Evolutionary conservation across 1,284 basidiomycete genomes (phyloP).

Genomic region (Cutaneotrichosporon dermatis): DNA sequence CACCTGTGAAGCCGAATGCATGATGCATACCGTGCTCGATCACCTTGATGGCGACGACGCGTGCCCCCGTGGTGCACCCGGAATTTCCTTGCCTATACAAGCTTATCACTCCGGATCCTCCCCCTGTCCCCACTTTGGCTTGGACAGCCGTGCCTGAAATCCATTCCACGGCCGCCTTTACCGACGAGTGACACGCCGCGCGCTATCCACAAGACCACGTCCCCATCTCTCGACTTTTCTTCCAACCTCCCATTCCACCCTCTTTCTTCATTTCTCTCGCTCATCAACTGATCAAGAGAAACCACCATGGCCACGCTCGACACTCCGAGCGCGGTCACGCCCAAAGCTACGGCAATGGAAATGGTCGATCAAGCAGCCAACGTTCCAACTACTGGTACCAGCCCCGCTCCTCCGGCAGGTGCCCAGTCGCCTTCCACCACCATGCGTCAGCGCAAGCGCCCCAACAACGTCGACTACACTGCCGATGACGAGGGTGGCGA

Average conservation of each 20-base stretch:
- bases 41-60: too few relatives aligned
- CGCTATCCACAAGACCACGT: neutral
- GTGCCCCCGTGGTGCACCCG: too few relatives aligned
- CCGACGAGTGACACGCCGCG: neutral
- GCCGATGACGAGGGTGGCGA: conserved; percentile 21
- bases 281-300: neutral
- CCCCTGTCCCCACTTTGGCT: neutral
- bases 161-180: neutral
- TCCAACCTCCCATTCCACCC: neutral
- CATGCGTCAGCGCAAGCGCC: conserved; percentile 3
- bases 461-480: conserved; percentile 5
- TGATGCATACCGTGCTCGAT: too few relatives aligned
- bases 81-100: too few relatives aligned
- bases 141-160: neutral
- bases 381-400: neutral
- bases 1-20: too few relatives aligned
- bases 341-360: neutral
- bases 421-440: neutral
- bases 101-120: too few relatives aligned
- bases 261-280: neutral
- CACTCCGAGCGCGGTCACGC: neutral
- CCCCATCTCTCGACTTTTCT: neutral
- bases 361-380: neutral
- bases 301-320: conserved; percentile 3
- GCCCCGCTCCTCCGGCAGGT: neutral